Percentiles rank a stretch among this genome's conserved stretches.
These are phyloP conservation scores for barley (Hordeum vulgare) DNA, from an alignment of 176 grass and related monocot species.

Conservation along the genomic window MorexV3_pseudomolecules_assembly NC_058520.1:466085666-466086165, in stretches of 20 bases:
- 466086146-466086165: constrained; percentile 19
- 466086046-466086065: constrained; percentile 7
- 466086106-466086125: not conserved
- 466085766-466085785: constrained; percentile 19
- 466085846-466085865: constrained; percentile 11
- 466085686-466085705: constrained; percentile 7
- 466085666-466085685: constrained; percentile 12
- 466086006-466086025: constrained; percentile 2
- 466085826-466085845: constrained; percentile 87
- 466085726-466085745: constrained; percentile 18
- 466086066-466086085: not conserved
- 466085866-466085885: constrained; percentile 31
- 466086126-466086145: constrained; percentile 5
- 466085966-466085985: constrained; percentile 16
- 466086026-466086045: not conserved
- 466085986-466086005: not conserved
- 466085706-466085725: constrained; percentile 1
- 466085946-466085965: constrained; percentile 10
- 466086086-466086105: constrained; percentile 9
- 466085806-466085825: constrained; percentile 74
- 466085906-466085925: not conserved
- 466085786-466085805: constrained; percentile 60
- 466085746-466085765: not conserved
- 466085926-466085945: not conserved
- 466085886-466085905: not conserved